Conservation (phyloP, 2,329 filamentous ascomycete genomes). For the Tolypocladium endophyticum region DNA sequence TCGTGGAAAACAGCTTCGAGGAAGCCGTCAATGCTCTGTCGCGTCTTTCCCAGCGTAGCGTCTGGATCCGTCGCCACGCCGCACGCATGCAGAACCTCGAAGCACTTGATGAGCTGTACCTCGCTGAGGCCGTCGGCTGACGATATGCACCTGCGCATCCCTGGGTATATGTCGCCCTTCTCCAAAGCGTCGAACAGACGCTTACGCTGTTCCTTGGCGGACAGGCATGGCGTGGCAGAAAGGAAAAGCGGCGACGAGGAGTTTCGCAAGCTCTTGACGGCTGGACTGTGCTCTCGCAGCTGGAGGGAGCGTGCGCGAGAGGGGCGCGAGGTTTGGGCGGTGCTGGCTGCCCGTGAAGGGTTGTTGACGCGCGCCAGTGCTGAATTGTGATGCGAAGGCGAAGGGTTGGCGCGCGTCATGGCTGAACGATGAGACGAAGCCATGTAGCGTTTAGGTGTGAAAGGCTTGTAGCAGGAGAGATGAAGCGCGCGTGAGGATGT, state of each 20-base stretch:
- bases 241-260: conserved; percentile 9
- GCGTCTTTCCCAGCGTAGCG: conserved; percentile 12
- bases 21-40: conserved; percentile 20
- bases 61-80: conserved; percentile 13
- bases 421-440: not conserved
- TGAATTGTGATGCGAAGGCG: not conserved
- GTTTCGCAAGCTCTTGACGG: conserved; percentile 5
- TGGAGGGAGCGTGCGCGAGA: not conserved
- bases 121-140: conserved; percentile 15
- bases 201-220: conserved; percentile 1
- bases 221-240: not conserved
- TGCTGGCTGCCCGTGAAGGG: not conserved
- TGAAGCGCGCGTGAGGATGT: not conserved
- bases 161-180: conserved; percentile 8
- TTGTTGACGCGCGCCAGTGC: not conserved
- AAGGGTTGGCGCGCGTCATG: not conserved
- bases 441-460: not conserved
- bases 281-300: not conserved
- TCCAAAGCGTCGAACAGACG: conserved; percentile 15
- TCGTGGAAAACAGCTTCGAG: conserved; percentile 18
- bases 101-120: conserved; percentile 16
- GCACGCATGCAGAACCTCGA: conserved; percentile 22
- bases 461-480: no score
- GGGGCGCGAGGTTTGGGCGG: not conserved
- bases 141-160: conserved; percentile 8